Evolutionary conservation across 108 stramenopile genomes (phyloP).

Genomic region (Cyclotella kingstonii): DNA sequence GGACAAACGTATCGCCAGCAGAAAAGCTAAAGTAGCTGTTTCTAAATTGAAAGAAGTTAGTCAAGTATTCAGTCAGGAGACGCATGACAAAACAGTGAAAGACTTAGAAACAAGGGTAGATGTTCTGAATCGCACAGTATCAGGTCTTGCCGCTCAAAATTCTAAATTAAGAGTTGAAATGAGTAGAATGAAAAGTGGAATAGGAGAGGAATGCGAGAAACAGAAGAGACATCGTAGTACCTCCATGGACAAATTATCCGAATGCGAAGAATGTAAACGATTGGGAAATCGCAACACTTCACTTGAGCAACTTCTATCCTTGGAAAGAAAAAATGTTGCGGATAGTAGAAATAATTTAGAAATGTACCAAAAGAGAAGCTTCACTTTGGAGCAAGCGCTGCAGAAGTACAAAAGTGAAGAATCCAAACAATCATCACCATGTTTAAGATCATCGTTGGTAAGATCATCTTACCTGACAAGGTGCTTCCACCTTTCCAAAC

Average conservation of each 20-base stretch:
- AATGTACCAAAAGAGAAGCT: slow-evolving; percentile 14
- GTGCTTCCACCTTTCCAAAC: not conserved
- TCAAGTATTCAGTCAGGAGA: slow-evolving; percentile 2
- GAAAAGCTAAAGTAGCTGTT: slow-evolving; percentile 16
- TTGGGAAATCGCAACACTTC: slow-evolving; percentile 9
- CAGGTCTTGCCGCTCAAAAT: slow-evolving; percentile 32
- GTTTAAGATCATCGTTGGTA: not conserved
- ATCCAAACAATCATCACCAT: not conserved
- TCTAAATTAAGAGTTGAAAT: slow-evolving; percentile 26
- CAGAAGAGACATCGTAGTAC: not conserved
- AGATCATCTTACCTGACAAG: not conserved
- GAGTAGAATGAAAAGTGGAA: slow-evolving; percentile 7
- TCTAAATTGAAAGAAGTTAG: slow-evolving; percentile 22
- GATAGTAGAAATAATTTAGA: slow-evolving; percentile 6
- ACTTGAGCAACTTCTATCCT: slow-evolving; percentile 6
- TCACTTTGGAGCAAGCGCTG: slow-evolving; percentile 14
- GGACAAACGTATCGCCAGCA: slow-evolving; percentile 22
- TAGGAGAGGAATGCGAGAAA: slow-evolving; percentile 7
- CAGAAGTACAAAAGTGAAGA: slow-evolving; percentile 1
- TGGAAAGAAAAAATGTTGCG: slow-evolving; percentile 11
- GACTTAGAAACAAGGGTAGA: slow-evolving; percentile 22
- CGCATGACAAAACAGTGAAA: slow-evolving; percentile 9
- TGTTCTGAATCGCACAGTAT: slow-evolving; percentile 36
- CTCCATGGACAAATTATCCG: not conserved
- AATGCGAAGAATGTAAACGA: slow-evolving; percentile 7